Base-by-base conservation (phyloP, 805 yeast species). In the Saccharomycopsis babjevae region DNA sequence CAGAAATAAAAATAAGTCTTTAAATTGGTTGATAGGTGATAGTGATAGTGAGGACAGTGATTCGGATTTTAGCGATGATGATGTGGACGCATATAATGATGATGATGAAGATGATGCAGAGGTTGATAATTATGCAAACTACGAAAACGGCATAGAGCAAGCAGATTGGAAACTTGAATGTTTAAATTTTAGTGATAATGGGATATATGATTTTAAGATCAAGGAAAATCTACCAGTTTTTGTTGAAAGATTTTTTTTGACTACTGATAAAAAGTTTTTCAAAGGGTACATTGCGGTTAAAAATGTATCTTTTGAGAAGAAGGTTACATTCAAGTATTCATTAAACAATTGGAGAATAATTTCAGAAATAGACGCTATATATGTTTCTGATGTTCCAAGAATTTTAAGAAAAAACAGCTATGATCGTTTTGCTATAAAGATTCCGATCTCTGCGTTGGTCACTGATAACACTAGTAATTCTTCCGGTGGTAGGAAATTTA, bases 261-360 rank as follows among this genome's bases (percentile, higher is more conserved):
- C 84, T 42, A 72, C 78, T 8, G 89, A 86, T 65, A 80, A 81
- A 65, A 78, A 79, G 61, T 76, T 75, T 60, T 73, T 92, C 16
- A 70, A 82, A 57, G 97, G 97, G 1, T 84, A 84, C 59, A 76
- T 92, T 55, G 88, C 93, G 1, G 97, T 88, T 32, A 81, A 83
- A 67, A 93, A 92, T 73, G 59, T 89, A 4, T 77, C 86, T 11
- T 92, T 77, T 72, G 79, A 82, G 40, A 92, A 92, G 71, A 69
- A 73, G 32, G 86, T 93, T 20, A 79, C 82, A 16, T 79, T 88
- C 16, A 77, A 91, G 59, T 92, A 89, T 73, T 83, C 97, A 0
- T 76, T 84, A 65, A 90, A 93, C 70, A 74, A 78, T 67, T 92
- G 98, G 98, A 75, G 74, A 52, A 85, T 96, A 0, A 82, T 85